Evolutionary conservation across 2,329 filamentous ascomycete genomes (phyloP).

Genomic region (Nectriaceae sp.): DNA sequence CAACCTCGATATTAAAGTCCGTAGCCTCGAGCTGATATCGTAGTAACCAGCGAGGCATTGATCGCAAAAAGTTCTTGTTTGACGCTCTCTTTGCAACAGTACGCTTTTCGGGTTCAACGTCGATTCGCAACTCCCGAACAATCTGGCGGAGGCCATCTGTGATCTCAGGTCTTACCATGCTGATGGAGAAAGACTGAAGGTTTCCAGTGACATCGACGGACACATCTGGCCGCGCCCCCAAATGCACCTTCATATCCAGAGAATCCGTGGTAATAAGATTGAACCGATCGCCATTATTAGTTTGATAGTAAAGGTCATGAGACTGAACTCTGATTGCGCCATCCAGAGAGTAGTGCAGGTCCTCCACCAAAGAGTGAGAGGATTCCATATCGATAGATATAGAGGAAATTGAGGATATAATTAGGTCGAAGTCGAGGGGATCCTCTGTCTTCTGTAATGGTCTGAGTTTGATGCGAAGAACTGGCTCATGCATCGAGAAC

Average conservation of each 20-base stretch:
- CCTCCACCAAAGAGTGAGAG: constrained; percentile 84
- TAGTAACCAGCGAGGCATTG: constrained; percentile 80
- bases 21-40: constrained; percentile 83
- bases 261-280: constrained; percentile 86
- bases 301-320: constrained; percentile 94
- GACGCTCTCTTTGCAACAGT: constrained; percentile 48
- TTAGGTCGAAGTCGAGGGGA: constrained; percentile 85
- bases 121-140: constrained; percentile 75
- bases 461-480: constrained; percentile 84
- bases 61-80: constrained; percentile 72
- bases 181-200: constrained; percentile 83
- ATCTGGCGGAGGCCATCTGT: constrained; percentile 92
- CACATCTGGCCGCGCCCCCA: constrained; percentile 84
- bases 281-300: constrained; percentile 77
- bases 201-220: constrained; percentile 78
- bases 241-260: constrained; percentile 81
- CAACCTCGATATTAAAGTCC: constrained; percentile 88
- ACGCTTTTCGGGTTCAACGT: constrained; percentile 64
- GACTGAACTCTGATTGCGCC: constrained; percentile 82
- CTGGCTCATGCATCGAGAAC: constrained; percentile 94
- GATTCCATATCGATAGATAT: constrained; percentile 92
- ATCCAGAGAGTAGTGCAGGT: constrained; percentile 82
- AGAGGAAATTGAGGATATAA: constrained; percentile 93
- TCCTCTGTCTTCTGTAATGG: constrained; percentile 67
- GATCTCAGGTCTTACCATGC: constrained; percentile 89